Evolutionary conservation across 2,329 filamentous ascomycete genomes (phyloP).

Genomic region (Grosmannia clavigera): DNA sequence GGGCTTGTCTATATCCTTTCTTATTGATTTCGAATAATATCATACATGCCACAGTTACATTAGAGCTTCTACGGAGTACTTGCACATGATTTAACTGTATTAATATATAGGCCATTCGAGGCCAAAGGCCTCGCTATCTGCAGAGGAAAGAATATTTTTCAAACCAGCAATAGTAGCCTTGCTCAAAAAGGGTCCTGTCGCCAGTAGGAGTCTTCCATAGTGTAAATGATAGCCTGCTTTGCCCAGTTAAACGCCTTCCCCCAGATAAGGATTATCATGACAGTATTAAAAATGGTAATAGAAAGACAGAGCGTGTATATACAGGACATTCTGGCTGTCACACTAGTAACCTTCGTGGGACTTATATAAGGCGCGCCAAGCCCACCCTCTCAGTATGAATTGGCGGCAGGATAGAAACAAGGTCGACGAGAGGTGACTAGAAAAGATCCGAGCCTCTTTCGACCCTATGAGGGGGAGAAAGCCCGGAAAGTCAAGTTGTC

Average conservation of each 20-base stretch:
- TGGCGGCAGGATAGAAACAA: background rate
- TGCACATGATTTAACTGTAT: background rate
- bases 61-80: background rate
- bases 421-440: background rate
- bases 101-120: background rate
- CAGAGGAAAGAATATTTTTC: background rate
- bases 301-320: slow-evolving; percentile 1
- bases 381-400: background rate
- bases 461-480: too few species aligned
- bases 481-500: background rate
- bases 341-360: slow-evolving; percentile 2
- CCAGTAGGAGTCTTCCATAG: background rate
- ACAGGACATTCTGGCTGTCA: slow-evolving; percentile 3
- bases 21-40: too few species aligned
- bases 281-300: background rate
- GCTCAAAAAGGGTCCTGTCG: background rate
- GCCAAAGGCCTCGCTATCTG: too few species aligned
- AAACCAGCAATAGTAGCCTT: background rate
- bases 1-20: too few species aligned
- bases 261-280: background rate
- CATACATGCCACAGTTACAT: too few species aligned
- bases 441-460: background rate
- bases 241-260: background rate
- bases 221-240: background rate
- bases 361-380: background rate